Percentiles rank a stretch among this genome's conserved stretches.
Conservation (phyloP, 2,329 filamentous ascomycete species). For the Nemania sp. region DNA sequence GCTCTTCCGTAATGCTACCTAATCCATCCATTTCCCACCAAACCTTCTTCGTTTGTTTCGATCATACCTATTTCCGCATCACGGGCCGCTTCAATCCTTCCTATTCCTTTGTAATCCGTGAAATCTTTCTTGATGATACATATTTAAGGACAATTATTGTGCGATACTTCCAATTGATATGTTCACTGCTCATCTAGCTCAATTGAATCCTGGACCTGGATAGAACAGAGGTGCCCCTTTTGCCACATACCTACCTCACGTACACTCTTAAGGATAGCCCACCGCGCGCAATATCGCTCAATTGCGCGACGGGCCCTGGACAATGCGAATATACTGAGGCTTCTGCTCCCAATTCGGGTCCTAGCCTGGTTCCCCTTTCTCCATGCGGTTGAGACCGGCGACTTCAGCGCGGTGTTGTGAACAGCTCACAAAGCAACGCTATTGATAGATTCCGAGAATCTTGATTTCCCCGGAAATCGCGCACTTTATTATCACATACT, state of each 20-base stretch:
- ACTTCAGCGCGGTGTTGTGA: neutral
- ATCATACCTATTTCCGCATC: slow-evolving; percentile 18
- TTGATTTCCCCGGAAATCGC: no score
- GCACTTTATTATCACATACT: neutral
- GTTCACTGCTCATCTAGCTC: neutral
- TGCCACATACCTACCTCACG: no score
- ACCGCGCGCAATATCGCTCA: no score
- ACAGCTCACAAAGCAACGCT: neutral
- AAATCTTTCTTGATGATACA: neutral
- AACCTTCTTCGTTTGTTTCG: slow-evolving; percentile 20
- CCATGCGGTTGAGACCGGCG: no score
- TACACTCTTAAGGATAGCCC: no score
- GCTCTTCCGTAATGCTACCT: slow-evolving; percentile 7
- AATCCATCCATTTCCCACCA: slow-evolving; percentile 11
- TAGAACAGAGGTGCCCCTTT: slow-evolving; percentile 5
- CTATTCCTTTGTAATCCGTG: neutral
- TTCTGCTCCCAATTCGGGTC: no score
- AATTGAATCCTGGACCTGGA: neutral
- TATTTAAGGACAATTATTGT: neutral
- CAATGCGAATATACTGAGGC: no score
- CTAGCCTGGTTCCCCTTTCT: no score
- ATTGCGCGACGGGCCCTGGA: no score
- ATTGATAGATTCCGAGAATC: neutral
- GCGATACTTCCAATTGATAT: neutral
- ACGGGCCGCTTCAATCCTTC: slow-evolving; percentile 14